Conservation (phyloP, 2,329 filamentous ascomycete species). For the Alternaria burnsii region DNA sequence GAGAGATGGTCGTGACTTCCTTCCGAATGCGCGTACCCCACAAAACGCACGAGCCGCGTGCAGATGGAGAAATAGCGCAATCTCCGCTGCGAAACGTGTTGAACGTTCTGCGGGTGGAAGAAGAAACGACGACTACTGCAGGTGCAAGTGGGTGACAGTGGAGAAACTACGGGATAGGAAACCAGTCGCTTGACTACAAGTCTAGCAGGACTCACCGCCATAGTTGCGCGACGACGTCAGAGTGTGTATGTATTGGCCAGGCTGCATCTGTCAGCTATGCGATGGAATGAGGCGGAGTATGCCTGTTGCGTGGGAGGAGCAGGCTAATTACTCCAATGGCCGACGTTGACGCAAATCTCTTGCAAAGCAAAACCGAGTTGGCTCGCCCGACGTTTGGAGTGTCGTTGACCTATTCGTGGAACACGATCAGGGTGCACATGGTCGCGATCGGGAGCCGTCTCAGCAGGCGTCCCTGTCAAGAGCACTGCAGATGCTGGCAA, state of each 20-base stretch:
- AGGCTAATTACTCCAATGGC: not conserved
- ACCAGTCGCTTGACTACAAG: conserved; percentile 25
- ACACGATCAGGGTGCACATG: conserved; percentile 9
- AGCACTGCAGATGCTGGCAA: conserved; percentile 16
- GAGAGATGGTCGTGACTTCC: conserved; percentile 12
- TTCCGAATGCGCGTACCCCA: conserved; percentile 17
- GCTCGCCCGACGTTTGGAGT: not conserved
- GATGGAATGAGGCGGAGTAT: conserved; percentile 14
- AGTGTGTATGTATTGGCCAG: conserved; percentile 1
- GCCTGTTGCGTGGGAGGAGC: conserved; percentile 6
- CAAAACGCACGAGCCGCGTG: conserved; percentile 10
- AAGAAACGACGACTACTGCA: conserved; percentile 37
- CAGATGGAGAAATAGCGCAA: conserved; percentile 5
- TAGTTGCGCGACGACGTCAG: conserved; percentile 1
- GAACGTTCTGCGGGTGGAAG: conserved; percentile 19
- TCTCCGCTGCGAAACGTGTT: conserved; percentile 22
- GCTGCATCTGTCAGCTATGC: not conserved
- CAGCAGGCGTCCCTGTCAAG: conserved; percentile 2
- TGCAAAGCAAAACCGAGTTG: conserved; percentile 12
- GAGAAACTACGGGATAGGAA: conserved; percentile 23
- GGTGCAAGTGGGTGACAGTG: conserved; percentile 33
- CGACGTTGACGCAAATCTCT: conserved; percentile 8
- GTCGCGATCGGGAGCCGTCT: conserved; percentile 9
- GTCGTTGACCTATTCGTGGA: not conserved
- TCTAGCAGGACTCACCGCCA: conserved; percentile 37